phyloP scores from a whole-genome alignment of 108 stramenopile genomes.

The Cyclotella choctawhatcheeana region DNA sequence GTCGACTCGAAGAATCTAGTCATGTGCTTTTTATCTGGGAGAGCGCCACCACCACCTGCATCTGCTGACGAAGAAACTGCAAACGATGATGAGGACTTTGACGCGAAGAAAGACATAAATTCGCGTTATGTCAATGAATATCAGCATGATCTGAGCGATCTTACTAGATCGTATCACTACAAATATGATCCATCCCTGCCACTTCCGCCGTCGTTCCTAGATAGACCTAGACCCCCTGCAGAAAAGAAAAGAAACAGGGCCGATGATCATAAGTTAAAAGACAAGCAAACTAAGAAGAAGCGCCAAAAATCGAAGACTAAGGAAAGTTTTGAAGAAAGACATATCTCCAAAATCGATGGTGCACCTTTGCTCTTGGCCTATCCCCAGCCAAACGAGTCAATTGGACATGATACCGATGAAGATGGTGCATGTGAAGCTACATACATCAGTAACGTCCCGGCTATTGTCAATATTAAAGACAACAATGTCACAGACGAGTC shows the following conservation, averaged over 20 bases:
- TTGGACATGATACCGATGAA: slow-evolving; percentile 1
- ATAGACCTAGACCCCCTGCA: background rate
- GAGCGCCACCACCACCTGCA: background rate
- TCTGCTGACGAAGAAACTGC: background rate
- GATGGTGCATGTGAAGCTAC: background rate
- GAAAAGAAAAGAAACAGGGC: background rate
- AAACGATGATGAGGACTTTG: background rate
- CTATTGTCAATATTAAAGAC: background rate
- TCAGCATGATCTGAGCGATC: slow-evolving; percentile 11
- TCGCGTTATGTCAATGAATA: slow-evolving; percentile 8
- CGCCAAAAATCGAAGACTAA: background rate
- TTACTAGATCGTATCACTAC: slow-evolving; percentile 10
- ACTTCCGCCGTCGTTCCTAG: background rate
- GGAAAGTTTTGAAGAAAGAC: background rate
- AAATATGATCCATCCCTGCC: slow-evolving; percentile 9
- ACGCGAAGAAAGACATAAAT: background rate
- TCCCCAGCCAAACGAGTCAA: background rate
- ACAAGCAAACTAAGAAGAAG: background rate
- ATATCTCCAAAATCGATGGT: background rate
- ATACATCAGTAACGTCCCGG: slow-evolving; percentile 2
- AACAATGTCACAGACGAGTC: slow-evolving; percentile 1
- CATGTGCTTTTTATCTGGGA: slow-evolving; percentile 22
- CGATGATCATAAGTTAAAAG: background rate
- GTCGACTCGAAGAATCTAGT: slow-evolving; percentile 12
- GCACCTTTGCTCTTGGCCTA: background rate